These are phyloP conservation scores for Leccinum longicurvipes DNA, from an alignment of 768 basidiomycete species.

Conservation along the genomic window DNA sequence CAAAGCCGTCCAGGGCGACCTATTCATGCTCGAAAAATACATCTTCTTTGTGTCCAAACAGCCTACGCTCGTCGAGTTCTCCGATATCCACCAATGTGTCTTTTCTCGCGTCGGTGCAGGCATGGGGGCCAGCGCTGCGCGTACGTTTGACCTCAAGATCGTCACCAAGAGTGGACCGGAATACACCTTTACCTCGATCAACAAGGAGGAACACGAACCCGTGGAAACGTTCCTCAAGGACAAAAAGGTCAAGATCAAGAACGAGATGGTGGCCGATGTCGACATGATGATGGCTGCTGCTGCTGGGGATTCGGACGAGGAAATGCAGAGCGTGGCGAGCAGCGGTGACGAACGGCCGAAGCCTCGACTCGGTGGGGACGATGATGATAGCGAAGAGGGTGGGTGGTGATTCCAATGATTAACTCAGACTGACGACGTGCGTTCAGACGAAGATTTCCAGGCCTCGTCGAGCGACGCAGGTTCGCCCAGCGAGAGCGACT, in stretches of 20 bases:
- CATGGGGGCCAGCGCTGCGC: constrained; percentile 76
- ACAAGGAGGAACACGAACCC: constrained; percentile 90
- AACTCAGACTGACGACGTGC: neutral
- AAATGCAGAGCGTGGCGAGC: constrained; percentile 78
- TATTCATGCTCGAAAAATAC: constrained; percentile 97
- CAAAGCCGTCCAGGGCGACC: constrained; percentile 94
- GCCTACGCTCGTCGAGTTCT: constrained; percentile 85
- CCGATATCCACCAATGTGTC: constrained; percentile 84
- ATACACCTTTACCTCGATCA: constrained; percentile 87
- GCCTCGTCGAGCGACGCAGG: constrained; percentile 82
- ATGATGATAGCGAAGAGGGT: constrained; percentile 80
- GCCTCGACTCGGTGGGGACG: constrained; percentile 45
- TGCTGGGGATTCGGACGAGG: constrained; percentile 70
- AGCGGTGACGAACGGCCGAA: constrained; percentile 61
- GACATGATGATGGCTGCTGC: constrained; percentile 68
- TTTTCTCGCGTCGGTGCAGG: constrained; percentile 93
- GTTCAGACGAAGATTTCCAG: constrained; percentile 84
- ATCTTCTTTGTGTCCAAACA: constrained; percentile 97
- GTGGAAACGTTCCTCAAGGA: constrained; percentile 83
- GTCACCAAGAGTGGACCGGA: constrained; percentile 82
- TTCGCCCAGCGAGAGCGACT: constrained; percentile 78
- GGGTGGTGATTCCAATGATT: constrained; percentile 9
- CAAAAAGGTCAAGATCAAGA: constrained; percentile 93
- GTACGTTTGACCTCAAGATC: constrained; percentile 92
- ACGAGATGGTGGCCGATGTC: constrained; percentile 90